A percentile compares a stretch with the other conserved stretches of the same genome.
phyloP scores from a whole-genome alignment of 495 filamentous ascomycete species.

The Penicillium coprophilum region DNA sequence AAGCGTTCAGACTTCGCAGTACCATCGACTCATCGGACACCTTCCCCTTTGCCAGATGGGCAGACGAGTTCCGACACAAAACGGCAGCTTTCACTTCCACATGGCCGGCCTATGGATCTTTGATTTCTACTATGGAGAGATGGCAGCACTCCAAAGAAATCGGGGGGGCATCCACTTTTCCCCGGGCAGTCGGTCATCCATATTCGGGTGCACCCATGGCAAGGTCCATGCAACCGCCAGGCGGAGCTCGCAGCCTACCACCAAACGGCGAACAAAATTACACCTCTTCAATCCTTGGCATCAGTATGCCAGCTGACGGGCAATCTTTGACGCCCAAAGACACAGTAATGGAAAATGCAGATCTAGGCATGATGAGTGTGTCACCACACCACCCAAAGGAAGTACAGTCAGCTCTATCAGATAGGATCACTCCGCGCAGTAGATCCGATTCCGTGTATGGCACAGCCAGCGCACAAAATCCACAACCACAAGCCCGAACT shows the following conservation, averaged over 20 bases:
- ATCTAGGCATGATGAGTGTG: conserved; percentile 29
- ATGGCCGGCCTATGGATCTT: conserved; percentile 43
- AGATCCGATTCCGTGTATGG: conserved; percentile 30
- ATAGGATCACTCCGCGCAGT: conserved; percentile 31
- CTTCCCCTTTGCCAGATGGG: conserved; percentile 44
- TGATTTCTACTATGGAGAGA: conserved; percentile 35
- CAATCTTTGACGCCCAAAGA: conserved; percentile 43
- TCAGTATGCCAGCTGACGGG: conserved; percentile 39
- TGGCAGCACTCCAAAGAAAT: conserved; percentile 32
- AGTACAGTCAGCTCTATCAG: conserved; percentile 12
- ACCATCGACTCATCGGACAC: conserved; percentile 31
- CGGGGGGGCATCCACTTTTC: conserved; percentile 15
- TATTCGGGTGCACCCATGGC: conserved; percentile 1
- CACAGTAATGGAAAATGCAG: conserved; percentile 35
- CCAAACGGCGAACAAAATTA: conserved; percentile 20
- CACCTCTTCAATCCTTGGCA: conserved; percentile 38
- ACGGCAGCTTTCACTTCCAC: conserved; percentile 25
- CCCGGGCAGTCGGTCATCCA: conserved; percentile 8
- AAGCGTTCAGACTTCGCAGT: conserved; percentile 37
- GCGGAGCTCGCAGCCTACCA: conserved; percentile 1
- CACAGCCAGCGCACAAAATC: conserved; percentile 23
- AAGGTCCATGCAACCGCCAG: conserved; percentile 10
- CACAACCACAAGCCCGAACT: conserved; percentile 34
- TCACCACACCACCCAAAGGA: conserved; percentile 24
- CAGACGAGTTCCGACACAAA: conserved; percentile 39